A percentile compares a stretch with the other conserved stretches of the same genome.
Evolutionary conservation across 768 basidiomycete species (phyloP).

Genomic region (Paxillus ammoniavirescens): DNA sequence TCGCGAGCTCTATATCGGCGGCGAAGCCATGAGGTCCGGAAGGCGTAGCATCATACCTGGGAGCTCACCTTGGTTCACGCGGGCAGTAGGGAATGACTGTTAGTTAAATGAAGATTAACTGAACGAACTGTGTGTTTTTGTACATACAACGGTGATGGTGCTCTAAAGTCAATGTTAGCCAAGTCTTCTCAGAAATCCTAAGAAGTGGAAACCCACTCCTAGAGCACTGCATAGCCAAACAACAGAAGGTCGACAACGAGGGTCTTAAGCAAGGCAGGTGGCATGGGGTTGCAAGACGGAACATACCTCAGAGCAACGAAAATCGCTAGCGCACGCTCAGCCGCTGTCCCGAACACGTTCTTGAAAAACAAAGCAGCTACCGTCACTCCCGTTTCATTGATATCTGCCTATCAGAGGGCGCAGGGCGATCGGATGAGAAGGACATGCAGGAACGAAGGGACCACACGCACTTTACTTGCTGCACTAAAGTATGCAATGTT

Average conservation of each 20-base stretch:
- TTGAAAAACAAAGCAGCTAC: constrained; percentile 61
- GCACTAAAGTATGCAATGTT: constrained; percentile 58
- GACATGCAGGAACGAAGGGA: neutral
- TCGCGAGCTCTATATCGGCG: constrained; percentile 47
- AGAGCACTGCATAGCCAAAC: constrained; percentile 31
- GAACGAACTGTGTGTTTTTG: neutral
- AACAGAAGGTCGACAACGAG: neutral
- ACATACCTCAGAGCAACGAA: constrained; percentile 56
- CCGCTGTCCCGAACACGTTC: constrained; percentile 53
- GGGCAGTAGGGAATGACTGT: constrained; percentile 50
- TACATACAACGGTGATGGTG: constrained; percentile 32
- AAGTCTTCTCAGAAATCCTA: neutral
- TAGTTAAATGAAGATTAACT: neutral
- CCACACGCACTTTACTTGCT: constrained; percentile 17
- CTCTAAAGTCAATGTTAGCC: constrained; percentile 19
- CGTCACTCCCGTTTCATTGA: constrained; percentile 47
- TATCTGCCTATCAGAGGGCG: constrained; percentile 36
- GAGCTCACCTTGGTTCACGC: constrained; percentile 49
- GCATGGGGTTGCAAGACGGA: neutral
- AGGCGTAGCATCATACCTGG: neutral
- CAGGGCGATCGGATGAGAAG: neutral
- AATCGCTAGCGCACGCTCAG: constrained; percentile 54
- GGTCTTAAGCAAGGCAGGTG: too few species aligned
- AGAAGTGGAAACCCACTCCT: constrained; percentile 23
- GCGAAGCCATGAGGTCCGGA: too few species aligned